Evolutionary conservation across 225 moss, liverwort and hornwort genomes (phyloP).

Genomic region (Anthoceros angustus): DNA sequence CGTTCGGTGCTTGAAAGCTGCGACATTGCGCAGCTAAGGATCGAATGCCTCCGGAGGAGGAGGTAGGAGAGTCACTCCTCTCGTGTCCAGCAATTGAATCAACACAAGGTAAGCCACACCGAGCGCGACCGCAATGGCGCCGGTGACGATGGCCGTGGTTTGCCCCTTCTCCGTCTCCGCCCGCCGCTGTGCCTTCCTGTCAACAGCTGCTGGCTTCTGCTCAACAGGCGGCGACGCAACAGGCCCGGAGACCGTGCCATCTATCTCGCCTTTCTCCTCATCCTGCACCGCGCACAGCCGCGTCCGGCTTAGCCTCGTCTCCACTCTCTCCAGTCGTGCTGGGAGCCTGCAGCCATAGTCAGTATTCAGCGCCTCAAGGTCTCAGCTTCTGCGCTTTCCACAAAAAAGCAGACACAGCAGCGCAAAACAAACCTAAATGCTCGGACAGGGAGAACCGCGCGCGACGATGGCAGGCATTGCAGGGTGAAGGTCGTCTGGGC

Average conservation of each 20-base stretch:
- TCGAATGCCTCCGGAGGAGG: conserved; percentile 74
- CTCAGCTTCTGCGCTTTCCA: background rate
- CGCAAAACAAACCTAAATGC: background rate
- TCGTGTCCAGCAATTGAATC: conserved; percentile 61
- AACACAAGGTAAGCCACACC: conserved; percentile 69
- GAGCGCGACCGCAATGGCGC: conserved; percentile 52
- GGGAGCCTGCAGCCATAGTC: background rate
- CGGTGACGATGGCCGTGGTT: conserved; percentile 49
- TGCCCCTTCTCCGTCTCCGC: conserved; percentile 38
- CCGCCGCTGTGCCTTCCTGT: conserved; percentile 1
- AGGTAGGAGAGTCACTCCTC: conserved; percentile 55
- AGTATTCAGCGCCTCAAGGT: background rate
- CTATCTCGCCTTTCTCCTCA: background rate
- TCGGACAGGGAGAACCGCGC: background rate
- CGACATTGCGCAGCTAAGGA: conserved; percentile 33
- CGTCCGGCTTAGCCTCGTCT: no score
- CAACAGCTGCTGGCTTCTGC: background rate
- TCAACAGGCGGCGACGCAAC: background rate
- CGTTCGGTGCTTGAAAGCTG: no score
- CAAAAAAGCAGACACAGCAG: background rate
- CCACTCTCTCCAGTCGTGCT: background rate
- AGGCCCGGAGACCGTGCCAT: background rate
- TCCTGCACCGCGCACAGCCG: no score
- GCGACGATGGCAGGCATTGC: background rate
- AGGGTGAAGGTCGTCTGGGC: background rate